phyloP scores from a whole-genome alignment of 768 basidiomycete genomes.

The Tylopilus rubrobrunneus region DNA sequence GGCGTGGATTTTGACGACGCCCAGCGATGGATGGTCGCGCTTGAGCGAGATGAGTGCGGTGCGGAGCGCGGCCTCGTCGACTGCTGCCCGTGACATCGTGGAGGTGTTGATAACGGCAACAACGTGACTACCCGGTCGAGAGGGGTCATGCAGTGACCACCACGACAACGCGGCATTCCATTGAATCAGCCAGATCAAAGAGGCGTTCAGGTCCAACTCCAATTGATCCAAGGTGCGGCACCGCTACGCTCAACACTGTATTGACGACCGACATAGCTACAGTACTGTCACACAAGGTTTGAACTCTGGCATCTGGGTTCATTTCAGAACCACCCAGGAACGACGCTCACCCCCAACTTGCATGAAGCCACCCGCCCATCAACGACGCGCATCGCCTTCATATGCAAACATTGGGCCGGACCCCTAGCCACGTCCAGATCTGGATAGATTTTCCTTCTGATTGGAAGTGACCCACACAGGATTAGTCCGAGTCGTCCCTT shows the following conservation, averaged over 20 bases:
- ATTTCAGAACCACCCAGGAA: not conserved
- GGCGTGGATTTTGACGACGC: constrained; percentile 67
- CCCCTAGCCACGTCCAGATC: not conserved
- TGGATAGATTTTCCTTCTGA: not conserved
- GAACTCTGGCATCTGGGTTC: too few relatives aligned
- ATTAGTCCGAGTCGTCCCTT: too few relatives aligned
- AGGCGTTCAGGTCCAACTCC: too few relatives aligned
- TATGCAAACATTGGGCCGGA: not conserved
- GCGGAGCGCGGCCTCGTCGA: constrained; percentile 57
- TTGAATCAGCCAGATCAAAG: too few relatives aligned
- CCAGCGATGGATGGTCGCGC: constrained; percentile 55
- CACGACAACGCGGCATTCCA: too few relatives aligned
- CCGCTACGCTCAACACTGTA: too few relatives aligned
- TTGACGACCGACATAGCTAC: too few relatives aligned
- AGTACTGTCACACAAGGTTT: too few relatives aligned
- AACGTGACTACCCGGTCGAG: not conserved
- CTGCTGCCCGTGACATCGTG: constrained; percentile 13
- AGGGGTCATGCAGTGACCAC: too few relatives aligned
- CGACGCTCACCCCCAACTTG: too few relatives aligned
- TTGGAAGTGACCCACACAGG: not conserved
- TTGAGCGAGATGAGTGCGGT: constrained; percentile 52
- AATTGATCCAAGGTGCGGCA: too few relatives aligned
- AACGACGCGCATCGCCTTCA: not conserved
- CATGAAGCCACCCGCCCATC: too few relatives aligned
- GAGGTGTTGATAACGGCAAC: not conserved